phyloP scores from a whole-genome alignment of 164 flowering plant species.

The Magnolia changhungtana region DNA sequence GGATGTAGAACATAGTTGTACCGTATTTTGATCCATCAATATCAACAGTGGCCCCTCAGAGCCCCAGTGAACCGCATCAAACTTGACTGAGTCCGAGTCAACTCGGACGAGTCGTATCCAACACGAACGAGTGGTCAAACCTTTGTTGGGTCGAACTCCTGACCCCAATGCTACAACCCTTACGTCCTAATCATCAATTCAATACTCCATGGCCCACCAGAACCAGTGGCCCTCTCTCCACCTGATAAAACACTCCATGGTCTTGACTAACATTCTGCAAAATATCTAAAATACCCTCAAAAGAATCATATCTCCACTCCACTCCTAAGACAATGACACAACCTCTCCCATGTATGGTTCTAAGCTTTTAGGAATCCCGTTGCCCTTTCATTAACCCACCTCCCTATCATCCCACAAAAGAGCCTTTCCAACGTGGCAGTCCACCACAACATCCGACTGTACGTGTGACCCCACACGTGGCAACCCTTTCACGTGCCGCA shows the following conservation, averaged over 20 bases:
- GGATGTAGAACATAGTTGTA: too few relatives aligned
- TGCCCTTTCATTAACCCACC: neutral
- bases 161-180: too few relatives aligned
- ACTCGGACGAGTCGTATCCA: too few relatives aligned
- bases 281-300: neutral
- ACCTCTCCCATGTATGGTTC: neutral
- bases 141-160: too few relatives aligned
- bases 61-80: too few relatives aligned
- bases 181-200: neutral
- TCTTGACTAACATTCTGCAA: neutral
- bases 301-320: neutral
- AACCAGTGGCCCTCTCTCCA: neutral
- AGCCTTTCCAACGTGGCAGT: neutral
- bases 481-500: neutral
- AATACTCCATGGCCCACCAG: neutral
- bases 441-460: neutral
- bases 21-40: too few relatives aligned
- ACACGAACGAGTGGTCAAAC: too few relatives aligned
- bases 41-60: too few relatives aligned
- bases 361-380: neutral
- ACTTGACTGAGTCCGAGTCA: too few relatives aligned
- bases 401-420: neutral
- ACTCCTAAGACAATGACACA: neutral
- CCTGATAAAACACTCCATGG: neutral
- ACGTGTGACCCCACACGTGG: neutral